These are phyloP conservation scores for Carex pumila DNA, from an alignment of 176 grass and related monocot genomes.

Conservation along the genomic window DNA sequence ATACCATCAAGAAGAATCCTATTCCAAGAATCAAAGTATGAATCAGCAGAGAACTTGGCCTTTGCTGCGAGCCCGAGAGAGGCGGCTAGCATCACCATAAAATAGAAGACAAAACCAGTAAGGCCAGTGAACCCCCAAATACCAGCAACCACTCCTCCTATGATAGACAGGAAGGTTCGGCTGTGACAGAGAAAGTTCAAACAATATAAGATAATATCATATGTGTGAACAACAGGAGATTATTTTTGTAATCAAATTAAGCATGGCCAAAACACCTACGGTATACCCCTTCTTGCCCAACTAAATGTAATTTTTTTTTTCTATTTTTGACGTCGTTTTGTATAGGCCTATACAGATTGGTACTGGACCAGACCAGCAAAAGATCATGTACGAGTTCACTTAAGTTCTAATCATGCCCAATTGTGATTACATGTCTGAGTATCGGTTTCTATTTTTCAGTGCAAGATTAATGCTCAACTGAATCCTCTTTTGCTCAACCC, in stretches of 20 bases:
- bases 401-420: background rate
- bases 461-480: background rate
- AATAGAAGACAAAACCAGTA: slow-evolving; percentile 79
- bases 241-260: slow-evolving; percentile 2
- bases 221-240: background rate
- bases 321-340: too few relatives aligned
- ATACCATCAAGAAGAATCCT: slow-evolving; percentile 78
- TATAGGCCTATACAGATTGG: too few relatives aligned
- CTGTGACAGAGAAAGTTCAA: slow-evolving; percentile 34
- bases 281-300: background rate
- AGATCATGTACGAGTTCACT: too few relatives aligned
- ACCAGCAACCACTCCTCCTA: slow-evolving; percentile 82
- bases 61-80: slow-evolving; percentile 61
- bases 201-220: slow-evolving; percentile 13
- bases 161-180: slow-evolving; percentile 88
- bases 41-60: slow-evolving; percentile 68
- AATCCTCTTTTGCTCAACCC: background rate
- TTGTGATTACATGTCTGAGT: background rate
- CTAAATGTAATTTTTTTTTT: background rate
- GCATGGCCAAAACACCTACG: background rate
- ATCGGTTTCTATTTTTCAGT: background rate
- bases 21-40: slow-evolving; percentile 80
- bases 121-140: slow-evolving; percentile 87
- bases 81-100: slow-evolving; percentile 60
- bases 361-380: too few relatives aligned